Conservation (phyloP, 805 yeast species). For the Lipomyces mesembrius region DNA sequence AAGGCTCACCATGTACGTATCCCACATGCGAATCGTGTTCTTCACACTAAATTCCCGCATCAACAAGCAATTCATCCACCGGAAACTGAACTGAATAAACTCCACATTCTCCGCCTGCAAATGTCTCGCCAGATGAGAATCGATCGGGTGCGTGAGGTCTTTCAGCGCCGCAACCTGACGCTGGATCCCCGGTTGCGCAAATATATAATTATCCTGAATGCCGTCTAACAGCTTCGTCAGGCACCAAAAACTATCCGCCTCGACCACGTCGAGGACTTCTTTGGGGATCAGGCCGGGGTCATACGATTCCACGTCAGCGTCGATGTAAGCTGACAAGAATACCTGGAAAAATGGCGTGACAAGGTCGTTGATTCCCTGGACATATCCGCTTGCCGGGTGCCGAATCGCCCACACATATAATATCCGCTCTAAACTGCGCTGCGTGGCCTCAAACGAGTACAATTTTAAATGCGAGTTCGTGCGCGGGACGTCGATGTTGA, state of each 20-base stretch:
- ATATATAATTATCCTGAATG: slow-evolving; percentile 95
- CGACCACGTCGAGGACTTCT: slow-evolving; percentile 69
- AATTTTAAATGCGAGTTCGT: slow-evolving; percentile 84
- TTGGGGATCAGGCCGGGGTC: slow-evolving; percentile 67
- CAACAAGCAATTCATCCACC: no score
- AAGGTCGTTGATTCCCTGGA: slow-evolving; percentile 94
- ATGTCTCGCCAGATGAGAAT: slow-evolving; percentile 71
- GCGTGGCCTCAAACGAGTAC: slow-evolving; percentile 72
- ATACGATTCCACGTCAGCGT: slow-evolving; percentile 54
- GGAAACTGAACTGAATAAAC: no score
- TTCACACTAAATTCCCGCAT: no score
- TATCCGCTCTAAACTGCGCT: slow-evolving; percentile 76
- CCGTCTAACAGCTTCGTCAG: slow-evolving; percentile 87
- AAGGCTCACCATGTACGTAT: no score
- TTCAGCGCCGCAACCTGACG: slow-evolving; percentile 84
- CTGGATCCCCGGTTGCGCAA: slow-evolving; percentile 96
- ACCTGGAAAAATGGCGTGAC: slow-evolving; percentile 92
- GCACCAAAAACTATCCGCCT: slow-evolving; percentile 98
- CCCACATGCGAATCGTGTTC: no score
- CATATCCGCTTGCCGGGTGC: slow-evolving; percentile 97
- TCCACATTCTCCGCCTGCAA: slow-evolving; percentile 83
- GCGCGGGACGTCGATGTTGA: slow-evolving; percentile 90
- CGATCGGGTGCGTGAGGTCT: slow-evolving; percentile 79
- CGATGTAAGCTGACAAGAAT: slow-evolving; percentile 70
- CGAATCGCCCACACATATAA: slow-evolving; percentile 93